These are phyloP conservation scores for Alternaria triticimaculans DNA, from an alignment of 2,329 filamentous ascomycete genomes.

Conservation along the genomic window DNA sequence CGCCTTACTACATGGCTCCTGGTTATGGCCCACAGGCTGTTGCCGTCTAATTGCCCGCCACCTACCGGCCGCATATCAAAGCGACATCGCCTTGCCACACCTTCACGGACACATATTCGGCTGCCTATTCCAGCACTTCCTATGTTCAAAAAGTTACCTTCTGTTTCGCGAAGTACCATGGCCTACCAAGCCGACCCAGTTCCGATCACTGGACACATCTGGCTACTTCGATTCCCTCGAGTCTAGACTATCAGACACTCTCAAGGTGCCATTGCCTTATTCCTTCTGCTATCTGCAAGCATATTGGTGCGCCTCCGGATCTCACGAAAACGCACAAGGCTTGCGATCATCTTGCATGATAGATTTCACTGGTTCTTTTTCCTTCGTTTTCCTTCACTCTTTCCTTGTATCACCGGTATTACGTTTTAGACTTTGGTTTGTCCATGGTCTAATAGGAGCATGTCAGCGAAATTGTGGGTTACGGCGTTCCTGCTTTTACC, in stretches of 20 bases:
- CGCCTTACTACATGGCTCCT: constrained; percentile 48
- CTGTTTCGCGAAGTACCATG: constrained; percentile 24
- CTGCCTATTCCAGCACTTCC: constrained; percentile 38
- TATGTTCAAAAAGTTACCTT: constrained; percentile 43
- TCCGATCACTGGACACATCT: constrained; percentile 26
- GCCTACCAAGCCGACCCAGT: constrained; percentile 18
- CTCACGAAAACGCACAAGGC: constrained; percentile 46
- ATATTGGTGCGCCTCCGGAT: constrained; percentile 45
- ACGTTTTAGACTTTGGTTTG: constrained; percentile 43
- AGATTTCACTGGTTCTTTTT: constrained; percentile 39
- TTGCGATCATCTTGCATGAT: constrained; percentile 49
- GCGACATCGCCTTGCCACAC: constrained; percentile 3
- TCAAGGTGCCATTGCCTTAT: constrained; percentile 29
- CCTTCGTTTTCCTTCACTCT: constrained; percentile 29
- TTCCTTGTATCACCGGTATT: constrained; percentile 32
- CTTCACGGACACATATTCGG: constrained; percentile 36
- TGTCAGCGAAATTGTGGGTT: constrained; percentile 45
- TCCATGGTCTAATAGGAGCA: constrained; percentile 34
- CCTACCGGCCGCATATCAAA: background rate
- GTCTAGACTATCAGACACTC: constrained; percentile 27
- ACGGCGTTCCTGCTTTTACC: constrained; percentile 36
- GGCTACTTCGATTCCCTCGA: constrained; percentile 25
- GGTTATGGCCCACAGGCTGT: constrained; percentile 50
- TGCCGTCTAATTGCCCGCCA: constrained; percentile 31
- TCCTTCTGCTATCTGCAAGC: constrained; percentile 46